phyloP scores from a whole-genome alignment of 2,329 filamentous ascomycete genomes.

The Fusarium nanum region DNA sequence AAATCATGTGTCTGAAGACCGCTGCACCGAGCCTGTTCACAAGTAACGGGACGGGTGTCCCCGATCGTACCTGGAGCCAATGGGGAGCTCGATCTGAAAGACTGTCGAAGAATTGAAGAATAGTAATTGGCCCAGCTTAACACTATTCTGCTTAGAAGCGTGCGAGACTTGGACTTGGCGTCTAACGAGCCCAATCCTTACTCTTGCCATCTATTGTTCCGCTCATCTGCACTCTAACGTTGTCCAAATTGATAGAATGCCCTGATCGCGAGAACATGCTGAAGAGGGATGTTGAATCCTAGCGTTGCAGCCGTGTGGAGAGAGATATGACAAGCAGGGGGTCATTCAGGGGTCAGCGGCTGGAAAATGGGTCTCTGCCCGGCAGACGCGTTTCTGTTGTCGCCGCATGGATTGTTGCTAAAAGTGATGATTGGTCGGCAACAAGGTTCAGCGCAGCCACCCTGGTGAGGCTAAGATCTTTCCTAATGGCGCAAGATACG shows the following conservation, averaged over 20 bases:
- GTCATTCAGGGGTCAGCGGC: constrained; percentile 39
- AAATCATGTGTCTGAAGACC: constrained; percentile 50
- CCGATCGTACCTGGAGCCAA: constrained; percentile 45
- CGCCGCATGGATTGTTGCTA: constrained; percentile 43
- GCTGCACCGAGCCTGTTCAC: constrained; percentile 44
- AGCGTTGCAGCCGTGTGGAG: constrained; percentile 41
- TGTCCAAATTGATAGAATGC: background rate
- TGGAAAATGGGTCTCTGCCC: constrained; percentile 45
- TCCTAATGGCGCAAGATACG: constrained; percentile 27
- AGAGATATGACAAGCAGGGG: constrained; percentile 43
- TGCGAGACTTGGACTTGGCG: constrained; percentile 13
- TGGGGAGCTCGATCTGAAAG: constrained; percentile 37
- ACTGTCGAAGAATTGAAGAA: constrained; percentile 30
- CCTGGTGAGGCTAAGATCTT: constrained; percentile 33
- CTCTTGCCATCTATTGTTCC: constrained; percentile 12
- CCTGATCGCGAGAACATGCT: constrained; percentile 25
- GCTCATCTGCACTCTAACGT: constrained; percentile 1
- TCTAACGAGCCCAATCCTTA: constrained; percentile 12
- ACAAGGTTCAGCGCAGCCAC: constrained; percentile 34
- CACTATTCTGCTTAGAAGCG: constrained; percentile 15
- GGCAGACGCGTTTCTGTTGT: constrained; percentile 48
- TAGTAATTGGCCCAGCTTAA: constrained; percentile 32
- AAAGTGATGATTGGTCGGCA: constrained; percentile 39
- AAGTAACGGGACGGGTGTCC: constrained; percentile 38
- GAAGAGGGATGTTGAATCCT: constrained; percentile 37